A percentile compares a stretch with the other conserved stretches of the same genome.
Evolutionary conservation across 2,329 filamentous ascomycete genomes (phyloP).

Genomic region (Claviceps spartinae): DNA sequence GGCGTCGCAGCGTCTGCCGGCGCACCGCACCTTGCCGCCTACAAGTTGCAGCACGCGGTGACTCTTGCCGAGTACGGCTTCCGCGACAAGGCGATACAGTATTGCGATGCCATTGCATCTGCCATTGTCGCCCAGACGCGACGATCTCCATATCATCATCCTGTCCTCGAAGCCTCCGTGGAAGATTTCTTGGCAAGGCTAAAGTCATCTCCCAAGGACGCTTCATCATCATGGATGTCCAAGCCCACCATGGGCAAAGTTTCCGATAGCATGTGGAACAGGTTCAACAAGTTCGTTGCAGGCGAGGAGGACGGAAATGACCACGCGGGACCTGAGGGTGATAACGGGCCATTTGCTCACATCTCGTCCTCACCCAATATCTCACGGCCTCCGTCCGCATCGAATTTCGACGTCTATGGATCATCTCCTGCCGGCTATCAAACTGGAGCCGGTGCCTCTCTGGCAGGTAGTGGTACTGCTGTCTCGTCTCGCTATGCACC

Average conservation of each 20-base stretch:
- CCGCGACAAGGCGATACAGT: slow-evolving; percentile 71
- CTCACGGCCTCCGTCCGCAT: slow-evolving; percentile 58
- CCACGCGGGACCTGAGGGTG: slow-evolving; percentile 42
- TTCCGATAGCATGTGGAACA: slow-evolving; percentile 76
- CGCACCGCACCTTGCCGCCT: slow-evolving; percentile 73
- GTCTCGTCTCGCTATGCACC: slow-evolving; percentile 27
- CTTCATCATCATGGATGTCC: slow-evolving; percentile 75
- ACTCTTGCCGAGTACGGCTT: slow-evolving; percentile 73
- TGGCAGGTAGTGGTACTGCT: slow-evolving; percentile 17
- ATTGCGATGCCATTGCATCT: slow-evolving; percentile 71
- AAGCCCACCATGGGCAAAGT: slow-evolving; percentile 95
- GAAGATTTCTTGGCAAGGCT: slow-evolving; percentile 76
- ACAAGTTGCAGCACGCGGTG: slow-evolving; percentile 82
- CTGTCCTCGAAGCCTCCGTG: slow-evolving; percentile 56
- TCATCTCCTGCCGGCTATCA: slow-evolving; percentile 17
- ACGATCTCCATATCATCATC: slow-evolving; percentile 76
- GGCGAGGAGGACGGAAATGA: slow-evolving; percentile 84
- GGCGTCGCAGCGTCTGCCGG: slow-evolving; percentile 36
- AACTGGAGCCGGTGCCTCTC: slow-evolving; percentile 17
- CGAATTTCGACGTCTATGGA: slow-evolving; percentile 63
- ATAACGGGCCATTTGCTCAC: slow-evolving; percentile 69
- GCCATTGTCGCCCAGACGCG: slow-evolving; percentile 71
- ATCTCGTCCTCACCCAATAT: slow-evolving; percentile 63
- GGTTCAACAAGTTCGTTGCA: slow-evolving; percentile 91
- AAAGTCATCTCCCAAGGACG: slow-evolving; percentile 73